Percentiles rank a stretch among this genome's conserved stretches.
These are phyloP conservation scores for Myxozyma neglecta DNA, from an alignment of 805 yeast genomes.

Conservation along the genomic window DNA sequence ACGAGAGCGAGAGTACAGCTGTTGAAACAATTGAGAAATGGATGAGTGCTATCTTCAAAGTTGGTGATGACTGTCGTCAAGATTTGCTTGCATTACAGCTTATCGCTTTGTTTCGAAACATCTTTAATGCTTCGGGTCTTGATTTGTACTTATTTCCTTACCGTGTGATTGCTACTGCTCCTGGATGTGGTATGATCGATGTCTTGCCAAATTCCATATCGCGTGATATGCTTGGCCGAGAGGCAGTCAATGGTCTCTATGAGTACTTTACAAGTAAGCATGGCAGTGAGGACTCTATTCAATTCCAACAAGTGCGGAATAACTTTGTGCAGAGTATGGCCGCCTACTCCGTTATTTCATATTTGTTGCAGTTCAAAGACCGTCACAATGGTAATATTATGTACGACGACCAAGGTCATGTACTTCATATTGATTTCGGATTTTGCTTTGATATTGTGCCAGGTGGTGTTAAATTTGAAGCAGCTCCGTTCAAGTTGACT, in stretches of 20 bases:
- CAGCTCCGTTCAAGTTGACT: slow-evolving; percentile 96
- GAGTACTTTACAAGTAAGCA: slow-evolving; percentile 89
- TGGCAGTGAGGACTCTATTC: slow-evolving; percentile 90
- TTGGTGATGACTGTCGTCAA: slow-evolving; percentile 98
- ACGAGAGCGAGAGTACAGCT: slow-evolving; percentile 26
- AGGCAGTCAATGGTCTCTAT: slow-evolving; percentile 94
- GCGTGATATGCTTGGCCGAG: slow-evolving; percentile 98
- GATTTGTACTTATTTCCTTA: slow-evolving; percentile 91
- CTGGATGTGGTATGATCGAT: slow-evolving; percentile 98
- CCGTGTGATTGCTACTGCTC: slow-evolving; percentile 96
- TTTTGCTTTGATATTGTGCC: slow-evolving; percentile 98
- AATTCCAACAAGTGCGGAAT: slow-evolving; percentile 86
- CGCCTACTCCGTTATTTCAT: slow-evolving; percentile 87
- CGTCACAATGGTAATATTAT: slow-evolving; percentile 97
- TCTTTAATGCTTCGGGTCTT: slow-evolving; percentile 84
- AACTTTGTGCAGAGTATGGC: slow-evolving; percentile 93
- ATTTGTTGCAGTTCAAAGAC: slow-evolving; percentile 87
- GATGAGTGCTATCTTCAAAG: slow-evolving; percentile 97
- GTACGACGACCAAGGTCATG: slow-evolving; percentile 94
- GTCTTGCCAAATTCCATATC: slow-evolving; percentile 93
- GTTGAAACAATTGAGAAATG: slow-evolving; percentile 57
- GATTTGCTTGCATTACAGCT: slow-evolving; percentile 92
- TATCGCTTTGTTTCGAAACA: slow-evolving; percentile 85
- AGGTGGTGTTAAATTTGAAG: slow-evolving; percentile 97
- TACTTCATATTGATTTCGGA: slow-evolving; percentile 95